A percentile compares a stretch with the other conserved stretches of the same genome.
phyloP scores from a whole-genome alignment of 129 eudicot species.

The Daucus carota region DNA sequence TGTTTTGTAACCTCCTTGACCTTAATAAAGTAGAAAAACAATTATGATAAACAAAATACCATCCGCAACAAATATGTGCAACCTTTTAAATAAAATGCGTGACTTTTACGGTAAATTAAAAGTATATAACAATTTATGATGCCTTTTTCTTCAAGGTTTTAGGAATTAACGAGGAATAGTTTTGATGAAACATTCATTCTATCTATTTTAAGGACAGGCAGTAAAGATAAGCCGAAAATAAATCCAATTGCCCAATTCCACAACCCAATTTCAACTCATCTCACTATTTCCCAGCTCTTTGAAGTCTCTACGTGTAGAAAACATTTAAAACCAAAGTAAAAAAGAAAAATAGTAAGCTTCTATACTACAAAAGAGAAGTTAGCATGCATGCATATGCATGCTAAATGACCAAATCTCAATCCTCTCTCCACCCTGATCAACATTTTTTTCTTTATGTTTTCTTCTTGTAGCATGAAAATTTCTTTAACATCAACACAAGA shows the following conservation, averaged over 20 bases:
- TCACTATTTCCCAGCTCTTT: neutral
- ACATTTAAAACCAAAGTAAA: neutral
- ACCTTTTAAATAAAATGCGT: no score
- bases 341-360: neutral
- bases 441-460: neutral
- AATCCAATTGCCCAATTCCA: neutral
- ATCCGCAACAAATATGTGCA: no score
- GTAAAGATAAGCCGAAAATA: neutral
- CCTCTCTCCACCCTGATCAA: neutral
- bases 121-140: no score
- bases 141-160: no score
- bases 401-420: neutral
- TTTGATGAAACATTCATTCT: neutral
- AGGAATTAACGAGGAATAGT: no score
- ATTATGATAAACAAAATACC: no score
- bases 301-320: slow-evolving; percentile 1
- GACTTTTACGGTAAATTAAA: no score
- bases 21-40: no score
- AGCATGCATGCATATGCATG: slow-evolving; percentile 8
- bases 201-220: neutral
- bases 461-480: neutral
- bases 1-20: no score
- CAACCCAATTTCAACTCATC: neutral
- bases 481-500: neutral
- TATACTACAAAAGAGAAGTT: neutral